Conservation (phyloP, 148 eudicot species). For the Spergularia bocconei region DNA sequence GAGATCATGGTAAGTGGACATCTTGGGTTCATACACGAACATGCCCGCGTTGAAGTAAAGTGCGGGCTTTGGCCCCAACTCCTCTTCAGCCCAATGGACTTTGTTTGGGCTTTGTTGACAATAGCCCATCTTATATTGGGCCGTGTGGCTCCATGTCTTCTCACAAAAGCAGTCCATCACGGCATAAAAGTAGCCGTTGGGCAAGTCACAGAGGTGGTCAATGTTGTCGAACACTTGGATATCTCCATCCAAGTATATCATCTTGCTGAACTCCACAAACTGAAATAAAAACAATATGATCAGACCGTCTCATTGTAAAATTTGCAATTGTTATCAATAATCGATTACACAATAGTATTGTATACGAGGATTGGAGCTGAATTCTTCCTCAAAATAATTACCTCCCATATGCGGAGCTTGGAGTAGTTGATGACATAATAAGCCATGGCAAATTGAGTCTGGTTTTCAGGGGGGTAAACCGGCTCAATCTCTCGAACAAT, state of each 20-base stretch:
- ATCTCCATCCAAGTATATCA: constrained; percentile 87
- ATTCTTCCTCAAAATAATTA: constrained; percentile 8
- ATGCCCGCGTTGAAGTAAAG: constrained; percentile 86
- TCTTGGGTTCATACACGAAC: constrained; percentile 73
- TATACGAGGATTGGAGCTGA: no score
- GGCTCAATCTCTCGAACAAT: constrained; percentile 65
- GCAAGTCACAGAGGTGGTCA: constrained; percentile 75
- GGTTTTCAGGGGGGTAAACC: constrained; percentile 67
- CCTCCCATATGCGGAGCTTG: constrained; percentile 89
- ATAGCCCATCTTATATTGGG: constrained; percentile 62
- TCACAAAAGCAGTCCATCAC: constrained; percentile 93
- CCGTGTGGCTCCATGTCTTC: constrained; percentile 62
- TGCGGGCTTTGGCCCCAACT: constrained; percentile 54
- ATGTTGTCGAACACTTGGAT: constrained; percentile 79
- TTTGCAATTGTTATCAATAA: no score
- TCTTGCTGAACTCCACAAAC: constrained; percentile 83
- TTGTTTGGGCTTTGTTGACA: constrained; percentile 66
- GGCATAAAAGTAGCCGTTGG: constrained; percentile 65
- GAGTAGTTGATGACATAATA: constrained; percentile 85
- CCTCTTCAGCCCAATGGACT: constrained; percentile 50
- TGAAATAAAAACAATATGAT: constrained; percentile 20
- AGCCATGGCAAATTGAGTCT: constrained; percentile 77
- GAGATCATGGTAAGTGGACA: constrained; percentile 56
- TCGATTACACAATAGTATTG: no score
- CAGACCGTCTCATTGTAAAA: no score